Conservation (phyloP, 192 early-diverging fungal genomes). For the Coemansia sp. region DNA sequence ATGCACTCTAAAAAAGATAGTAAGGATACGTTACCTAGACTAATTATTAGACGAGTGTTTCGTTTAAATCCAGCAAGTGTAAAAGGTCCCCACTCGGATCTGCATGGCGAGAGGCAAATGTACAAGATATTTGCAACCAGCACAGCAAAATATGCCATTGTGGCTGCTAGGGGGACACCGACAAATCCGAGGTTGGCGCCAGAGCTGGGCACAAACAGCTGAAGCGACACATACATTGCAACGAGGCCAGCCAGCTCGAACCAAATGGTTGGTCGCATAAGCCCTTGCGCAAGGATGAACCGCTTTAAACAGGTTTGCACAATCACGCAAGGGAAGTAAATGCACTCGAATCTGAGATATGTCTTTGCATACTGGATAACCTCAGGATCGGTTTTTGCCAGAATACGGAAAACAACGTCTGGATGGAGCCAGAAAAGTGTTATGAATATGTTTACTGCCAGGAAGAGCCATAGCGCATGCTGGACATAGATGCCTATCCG, state of each 20-base stretch:
- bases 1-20: too few species aligned
- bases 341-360: slow-evolving; percentile 66
- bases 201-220: slow-evolving; percentile 65
- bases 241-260: slow-evolving; percentile 71
- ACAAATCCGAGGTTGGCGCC: slow-evolving; percentile 59
- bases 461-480: slow-evolving; percentile 76
- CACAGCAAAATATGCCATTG: slow-evolving; percentile 62
- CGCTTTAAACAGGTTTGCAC: slow-evolving; percentile 81
- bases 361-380: slow-evolving; percentile 65
- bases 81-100: slow-evolving; percentile 40
- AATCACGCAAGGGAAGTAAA: slow-evolving; percentile 76
- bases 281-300: slow-evolving; percentile 86
- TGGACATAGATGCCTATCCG: slow-evolving; percentile 73
- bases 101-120: slow-evolving; percentile 37
- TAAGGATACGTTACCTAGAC: slow-evolving; percentile 24
- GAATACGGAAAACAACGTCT: slow-evolving; percentile 59
- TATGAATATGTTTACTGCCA: slow-evolving; percentile 32
- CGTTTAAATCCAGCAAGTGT: slow-evolving; percentile 25
- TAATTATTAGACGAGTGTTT: slow-evolving; percentile 31
- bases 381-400: slow-evolving; percentile 72
- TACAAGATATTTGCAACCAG: slow-evolving; percentile 61
- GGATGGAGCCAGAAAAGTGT: slow-evolving; percentile 44
- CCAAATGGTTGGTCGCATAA: slow-evolving; percentile 81
- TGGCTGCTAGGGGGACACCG: slow-evolving; percentile 71
- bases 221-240: slow-evolving; percentile 74